Evolutionary conservation across 768 basidiomycete species (phyloP).

Genomic region (Auricularia cornea): DNA sequence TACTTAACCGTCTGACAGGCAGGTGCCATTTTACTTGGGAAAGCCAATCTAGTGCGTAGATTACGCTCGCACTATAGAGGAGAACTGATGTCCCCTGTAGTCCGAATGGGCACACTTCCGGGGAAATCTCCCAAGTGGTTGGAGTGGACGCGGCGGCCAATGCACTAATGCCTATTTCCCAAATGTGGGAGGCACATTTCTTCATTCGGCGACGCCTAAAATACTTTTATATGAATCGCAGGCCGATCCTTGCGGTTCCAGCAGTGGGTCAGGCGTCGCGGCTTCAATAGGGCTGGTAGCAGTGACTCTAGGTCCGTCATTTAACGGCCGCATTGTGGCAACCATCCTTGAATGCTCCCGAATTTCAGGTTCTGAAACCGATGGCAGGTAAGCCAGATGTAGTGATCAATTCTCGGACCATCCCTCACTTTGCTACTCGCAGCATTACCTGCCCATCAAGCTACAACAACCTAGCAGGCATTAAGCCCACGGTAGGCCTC

Average conservation of each 20-base stretch:
- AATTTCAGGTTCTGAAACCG: conserved; percentile 34
- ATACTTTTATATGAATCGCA: not conserved
- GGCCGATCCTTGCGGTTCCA: conserved; percentile 49
- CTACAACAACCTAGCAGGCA: conserved; percentile 34
- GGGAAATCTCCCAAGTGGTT: conserved; percentile 39
- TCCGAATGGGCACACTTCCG: conserved; percentile 48
- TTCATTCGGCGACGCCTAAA: not conserved
- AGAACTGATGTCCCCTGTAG: not conserved
- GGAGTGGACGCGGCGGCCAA: conserved; percentile 52
- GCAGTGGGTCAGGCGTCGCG: conserved; percentile 49
- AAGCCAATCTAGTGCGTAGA: conserved; percentile 34
- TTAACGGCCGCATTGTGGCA: no score
- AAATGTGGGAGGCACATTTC: conserved; percentile 8
- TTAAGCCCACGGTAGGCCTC: conserved; percentile 33
- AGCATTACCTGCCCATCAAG: conserved; percentile 38
- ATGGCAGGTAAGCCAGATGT: conserved; percentile 16
- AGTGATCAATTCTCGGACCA: no score
- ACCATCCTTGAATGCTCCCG: no score
- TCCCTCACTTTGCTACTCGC: conserved; percentile 16
- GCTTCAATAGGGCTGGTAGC: conserved; percentile 42
- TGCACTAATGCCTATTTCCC: conserved; percentile 42
- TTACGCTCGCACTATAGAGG: not conserved
- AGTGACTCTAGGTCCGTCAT: conserved; percentile 21
- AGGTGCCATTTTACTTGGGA: conserved; percentile 27
- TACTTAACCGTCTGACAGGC: not conserved